Base-by-base conservation (phyloP, 129 eudicot genomes). In the Artemisia argyi region DNA sequence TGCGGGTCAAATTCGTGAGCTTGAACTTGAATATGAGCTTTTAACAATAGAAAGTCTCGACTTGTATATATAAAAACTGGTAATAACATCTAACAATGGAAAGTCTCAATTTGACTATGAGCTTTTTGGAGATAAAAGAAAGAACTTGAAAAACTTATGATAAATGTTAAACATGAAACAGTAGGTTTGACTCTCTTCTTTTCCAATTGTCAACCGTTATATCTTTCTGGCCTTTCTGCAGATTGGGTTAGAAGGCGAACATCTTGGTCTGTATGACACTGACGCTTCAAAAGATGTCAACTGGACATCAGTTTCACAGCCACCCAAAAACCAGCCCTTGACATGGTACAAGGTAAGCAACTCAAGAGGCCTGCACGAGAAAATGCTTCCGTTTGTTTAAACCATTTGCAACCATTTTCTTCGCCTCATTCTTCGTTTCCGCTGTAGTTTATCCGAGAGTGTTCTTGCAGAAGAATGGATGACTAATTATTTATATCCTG, bases 331-430 rank as follows among this genome's bases (percentile, higher is more conserved):
- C 4, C 97, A 86, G 76, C 95, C 99, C 22, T 89, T 95, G 64
- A 95, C 96, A 73, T 95, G 99, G 99, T 95, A 95, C 87, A 95
- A 90, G 97, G 99, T 95, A 91, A 12, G 52, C 46, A 63, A 55
- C 65, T 72, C 20, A 65, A 24, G 35, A 32, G n/a, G 66, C 66
- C 9, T 20, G 46, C 46, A 39, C 46, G 46, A 39, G 46, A 39
- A 7, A 39, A 39, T 39, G 46, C 46, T 39, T 39, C 11, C 46
- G 11, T 8, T 39, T 39, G 44, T 39, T 39, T 39, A 11, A 7
- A 39, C 46, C 11, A 39, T 39, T 39, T 39, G 46, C 11, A 39
- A 39, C 18, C 65, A 14, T 59, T 68, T 57, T 39, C 11, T 39
- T 39, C 46, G 28, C 48, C 42, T 69, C 9, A 3, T 42, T 42